These are phyloP conservation scores for Asterophora parasitica DNA, from an alignment of 768 basidiomycete genomes.

Conservation along the genomic window DNA sequence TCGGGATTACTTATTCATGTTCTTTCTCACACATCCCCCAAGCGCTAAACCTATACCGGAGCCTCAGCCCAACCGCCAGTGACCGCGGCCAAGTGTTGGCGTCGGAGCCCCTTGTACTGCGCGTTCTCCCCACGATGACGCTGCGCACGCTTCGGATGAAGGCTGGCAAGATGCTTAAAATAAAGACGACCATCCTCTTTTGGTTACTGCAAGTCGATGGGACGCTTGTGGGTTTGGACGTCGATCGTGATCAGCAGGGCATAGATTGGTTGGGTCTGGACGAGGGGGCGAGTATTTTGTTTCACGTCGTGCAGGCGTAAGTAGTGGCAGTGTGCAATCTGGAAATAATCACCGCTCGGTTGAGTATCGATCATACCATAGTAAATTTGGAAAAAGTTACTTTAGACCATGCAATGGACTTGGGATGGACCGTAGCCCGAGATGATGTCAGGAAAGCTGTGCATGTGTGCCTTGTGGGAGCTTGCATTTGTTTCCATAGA, in stretches of 20 bases:
- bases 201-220: conserved; percentile 57
- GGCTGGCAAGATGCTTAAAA: conserved; percentile 45
- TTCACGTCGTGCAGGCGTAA: conserved; percentile 19
- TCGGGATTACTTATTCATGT: background rate
- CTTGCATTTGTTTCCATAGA: background rate
- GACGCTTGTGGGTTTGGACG: conserved; percentile 39
- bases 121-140: conserved; percentile 66
- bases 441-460: background rate
- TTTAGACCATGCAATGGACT: too few relatives aligned
- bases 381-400: too few relatives aligned
- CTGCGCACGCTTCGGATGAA: conserved; percentile 62
- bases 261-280: conserved; percentile 75
- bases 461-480: background rate
- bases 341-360: background rate
- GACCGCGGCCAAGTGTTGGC: background rate
- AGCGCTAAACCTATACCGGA: conserved; percentile 13
- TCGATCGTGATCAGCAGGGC: conserved; percentile 45
- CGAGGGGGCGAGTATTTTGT: conserved; percentile 39
- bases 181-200: conserved; percentile 34
- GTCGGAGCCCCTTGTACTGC: conserved; percentile 36
- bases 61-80: conserved; percentile 5
- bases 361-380: too few relatives aligned
- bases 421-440: too few relatives aligned
- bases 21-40: background rate
- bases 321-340: background rate